These are phyloP conservation scores for Botrytis elliptica DNA, from an alignment of 2,329 filamentous ascomycete species.

Conservation along the genomic window DNA sequence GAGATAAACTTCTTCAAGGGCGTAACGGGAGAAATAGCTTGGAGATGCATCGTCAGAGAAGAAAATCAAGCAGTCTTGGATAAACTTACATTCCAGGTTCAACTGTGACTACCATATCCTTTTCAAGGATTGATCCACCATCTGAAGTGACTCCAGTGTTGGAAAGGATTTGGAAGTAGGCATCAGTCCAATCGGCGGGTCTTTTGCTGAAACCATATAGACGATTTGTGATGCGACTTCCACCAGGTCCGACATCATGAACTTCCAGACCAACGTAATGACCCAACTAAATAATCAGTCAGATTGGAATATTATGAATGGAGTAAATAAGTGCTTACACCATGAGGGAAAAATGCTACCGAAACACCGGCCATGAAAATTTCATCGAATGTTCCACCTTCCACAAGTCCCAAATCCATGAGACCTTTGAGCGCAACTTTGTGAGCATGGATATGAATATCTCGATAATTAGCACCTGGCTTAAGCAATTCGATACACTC, in stretches of 20 bases:
- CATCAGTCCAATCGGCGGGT: conserved; percentile 22
- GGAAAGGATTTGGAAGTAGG: conserved; percentile 26
- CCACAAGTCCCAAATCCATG: conserved; percentile 68
- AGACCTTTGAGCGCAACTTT: conserved; percentile 70
- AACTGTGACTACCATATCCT: conserved; percentile 72
- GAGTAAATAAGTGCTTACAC: conserved; percentile 36
- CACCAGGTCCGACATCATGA: conserved; percentile 54
- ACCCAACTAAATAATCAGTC: conserved; percentile 21
- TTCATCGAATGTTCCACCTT: conserved; percentile 57
- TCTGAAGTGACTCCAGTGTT: conserved; percentile 7
- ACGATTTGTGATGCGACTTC: conserved; percentile 39
- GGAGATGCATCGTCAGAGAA: conserved; percentile 6
- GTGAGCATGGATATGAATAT: conserved; percentile 72
- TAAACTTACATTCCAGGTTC: conserved; percentile 67
- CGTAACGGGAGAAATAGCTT: conserved; percentile 73
- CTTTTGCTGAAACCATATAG: conserved; percentile 23
- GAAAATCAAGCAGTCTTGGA: not conserved
- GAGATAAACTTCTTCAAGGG: conserved; percentile 68
- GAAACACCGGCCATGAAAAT: conserved; percentile 53
- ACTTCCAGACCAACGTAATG: conserved; percentile 65
- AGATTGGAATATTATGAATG: not conserved
- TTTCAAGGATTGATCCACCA: conserved; percentile 45
- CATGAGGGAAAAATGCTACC: conserved; percentile 65
- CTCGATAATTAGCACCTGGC: conserved; percentile 68
- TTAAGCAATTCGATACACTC: conserved; percentile 67